Conservation (phyloP, 2,329 filamentous ascomycete species). For the Arachnomyces sp. region DNA sequence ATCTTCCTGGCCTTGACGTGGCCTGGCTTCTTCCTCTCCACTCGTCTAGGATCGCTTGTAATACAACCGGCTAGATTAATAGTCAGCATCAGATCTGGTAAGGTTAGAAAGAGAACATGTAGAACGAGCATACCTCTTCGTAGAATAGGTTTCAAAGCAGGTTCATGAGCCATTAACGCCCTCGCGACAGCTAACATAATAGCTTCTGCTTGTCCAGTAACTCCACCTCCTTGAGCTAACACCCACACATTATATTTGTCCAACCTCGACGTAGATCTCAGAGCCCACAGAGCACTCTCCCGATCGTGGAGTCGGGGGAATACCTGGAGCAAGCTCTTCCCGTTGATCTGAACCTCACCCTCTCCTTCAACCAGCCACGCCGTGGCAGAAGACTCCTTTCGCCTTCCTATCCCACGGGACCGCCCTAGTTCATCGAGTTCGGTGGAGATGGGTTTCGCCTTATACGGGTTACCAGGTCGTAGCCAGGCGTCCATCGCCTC, state of each 20-base stretch:
- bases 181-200: slow-evolving; percentile 84
- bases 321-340: slow-evolving; percentile 68
- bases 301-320: slow-evolving; percentile 88
- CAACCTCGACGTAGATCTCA: slow-evolving; percentile 71
- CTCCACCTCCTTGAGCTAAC: slow-evolving; percentile 73
- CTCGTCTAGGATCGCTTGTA: slow-evolving; percentile 79
- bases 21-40: slow-evolving; percentile 97
- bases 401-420: slow-evolving; percentile 69
- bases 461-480: slow-evolving; percentile 63
- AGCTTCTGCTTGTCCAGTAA: slow-evolving; percentile 91
- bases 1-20: slow-evolving; percentile 96
- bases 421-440: slow-evolving; percentile 69
- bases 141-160: slow-evolving; percentile 76
- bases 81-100: slow-evolving; percentile 12
- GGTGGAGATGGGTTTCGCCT: slow-evolving; percentile 45
- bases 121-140: slow-evolving; percentile 66
- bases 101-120: background rate
- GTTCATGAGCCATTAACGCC: slow-evolving; percentile 83
- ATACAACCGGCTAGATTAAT: slow-evolving; percentile 68
- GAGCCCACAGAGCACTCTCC: slow-evolving; percentile 85
- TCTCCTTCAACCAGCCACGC: slow-evolving; percentile 88
- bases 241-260: slow-evolving; percentile 98
- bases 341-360: slow-evolving; percentile 83
- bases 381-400: slow-evolving; percentile 78
- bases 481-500: slow-evolving; percentile 61